Evolutionary conservation across 1,139 yeast genomes (phyloP), one percentile per base, ranked within the genome.

Genomic region (Petasospora rhodanensis): DNA sequence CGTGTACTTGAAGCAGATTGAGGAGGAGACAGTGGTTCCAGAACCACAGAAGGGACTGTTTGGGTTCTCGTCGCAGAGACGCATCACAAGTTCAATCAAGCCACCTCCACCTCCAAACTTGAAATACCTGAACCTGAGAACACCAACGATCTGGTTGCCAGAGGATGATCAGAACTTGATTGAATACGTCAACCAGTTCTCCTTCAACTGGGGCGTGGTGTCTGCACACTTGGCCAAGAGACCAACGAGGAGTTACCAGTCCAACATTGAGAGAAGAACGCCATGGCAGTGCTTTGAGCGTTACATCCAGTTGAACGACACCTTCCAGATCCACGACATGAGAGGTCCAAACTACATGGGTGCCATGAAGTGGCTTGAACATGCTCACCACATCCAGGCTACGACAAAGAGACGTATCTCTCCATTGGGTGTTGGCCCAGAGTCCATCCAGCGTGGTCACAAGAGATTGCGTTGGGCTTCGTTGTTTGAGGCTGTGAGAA

Each of bases 271-370:
- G 57, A 72, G 97, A 49, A 72, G 98, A 52, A 91, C 97, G 0
- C 94, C 98, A 0, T 91, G 98, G 98, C 97, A 89, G 55, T 91
- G 97, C 55, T 91, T 91, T 64, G 98, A 91, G 58, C 67, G 98
- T 43, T 91, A 93, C 66, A 82, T 87, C 41, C 98, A 91, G 59
- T 67, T 93, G 43, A 87, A 86, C 50, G 96, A 91, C 38, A 79
- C 79, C 41, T 87, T 86, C 49, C 93, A 84, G 43, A 74, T 85
- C 39, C 67, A 78, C 16, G 97, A 91, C 50, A 75, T 91, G 76
- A 80, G 85, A 49, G 98, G 98, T 0, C 74, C 81, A 10, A 76
- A 85, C 48, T 86, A 96, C 0, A 75, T 76, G 37, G 76, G 72
- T 43, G 96, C 97, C 0, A 93, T 85, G 54, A 78, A 78, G 43